Evolutionary conservation across 2,329 filamentous ascomycete species (phyloP), one percentile per base, ranked within the genome.

Genomic region (Davidsoniella neocaledoniae): DNA sequence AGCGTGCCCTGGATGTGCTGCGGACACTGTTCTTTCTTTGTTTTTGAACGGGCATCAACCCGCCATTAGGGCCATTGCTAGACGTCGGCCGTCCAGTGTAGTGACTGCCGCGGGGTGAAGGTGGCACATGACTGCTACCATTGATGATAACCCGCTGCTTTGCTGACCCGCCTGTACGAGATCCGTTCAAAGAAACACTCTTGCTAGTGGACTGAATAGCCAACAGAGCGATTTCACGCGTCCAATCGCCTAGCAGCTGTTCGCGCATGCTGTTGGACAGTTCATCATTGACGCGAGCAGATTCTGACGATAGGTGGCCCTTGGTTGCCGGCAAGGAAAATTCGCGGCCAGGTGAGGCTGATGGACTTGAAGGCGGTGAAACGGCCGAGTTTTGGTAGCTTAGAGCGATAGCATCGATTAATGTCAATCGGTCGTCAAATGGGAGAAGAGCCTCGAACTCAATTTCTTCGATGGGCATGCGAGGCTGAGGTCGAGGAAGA

Each of bases 221-320:
- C 9, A 79, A 74, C 48, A 91, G 67, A 29, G 83, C 83, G 12
- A 70, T 66, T 19, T 94, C 87, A 59, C 80, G 79, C 38, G 78
- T 82, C 90, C 90, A 95, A 44, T 84, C 76, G 17, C 75, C 69
- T 51, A 86, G 67, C 74, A 95, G 84, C 56, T 85, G 75, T 54
- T 91, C 84, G 55, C 74, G 78, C 56, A 86, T 76, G 25, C 69
- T 71, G 14, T 68, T 62, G 0, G 86, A 83, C 2, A 94, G 67
- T 51, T 80, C 72, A n/a, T 66, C 63, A 36, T 71, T 68, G 4
- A 59, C 58, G 29, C 9, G 8, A 19, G 68, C 61, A 48, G 61
- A 53, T 7, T 45, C 53, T 14, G 45, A 33, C 9, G n/a, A 25
- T 7, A 44, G 46, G 6, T 47, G 48, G n/a, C 21, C 23, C 45